These are phyloP conservation scores for Phaeosphaeria sp. DNA, from an alignment of 2,329 filamentous ascomycete genomes.

Conservation along the genomic window DNA sequence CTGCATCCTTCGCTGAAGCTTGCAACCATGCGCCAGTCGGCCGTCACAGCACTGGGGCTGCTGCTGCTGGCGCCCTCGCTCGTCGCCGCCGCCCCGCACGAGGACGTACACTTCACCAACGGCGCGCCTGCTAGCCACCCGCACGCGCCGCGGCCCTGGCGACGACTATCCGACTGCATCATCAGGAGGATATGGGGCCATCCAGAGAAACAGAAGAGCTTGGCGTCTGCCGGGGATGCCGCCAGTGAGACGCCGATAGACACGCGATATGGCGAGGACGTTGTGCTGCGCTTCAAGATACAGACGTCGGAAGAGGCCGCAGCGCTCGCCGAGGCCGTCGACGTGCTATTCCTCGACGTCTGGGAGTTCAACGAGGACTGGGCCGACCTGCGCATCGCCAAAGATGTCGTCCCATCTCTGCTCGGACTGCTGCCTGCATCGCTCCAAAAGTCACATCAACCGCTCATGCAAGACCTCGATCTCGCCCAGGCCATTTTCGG, in stretches of 20 bases:
- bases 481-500: slow-evolving; percentile 78
- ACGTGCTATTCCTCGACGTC: slow-evolving; percentile 82
- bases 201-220: slow-evolving; percentile 24
- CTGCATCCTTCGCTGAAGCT: not conserved
- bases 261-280: slow-evolving; percentile 73
- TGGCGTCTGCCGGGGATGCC: not conserved
- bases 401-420: slow-evolving; percentile 78
- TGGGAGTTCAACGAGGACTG: slow-evolving; percentile 85
- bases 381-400: slow-evolving; percentile 82
- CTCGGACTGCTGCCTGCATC: slow-evolving; percentile 78
- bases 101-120: slow-evolving; percentile 19
- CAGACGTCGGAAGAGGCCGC: slow-evolving; percentile 71
- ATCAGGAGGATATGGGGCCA: slow-evolving; percentile 42
- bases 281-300: slow-evolving; percentile 90
- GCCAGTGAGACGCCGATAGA: slow-evolving; percentile 27
- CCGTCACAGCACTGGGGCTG: slow-evolving; percentile 35
- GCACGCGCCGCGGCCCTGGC: slow-evolving; percentile 42
- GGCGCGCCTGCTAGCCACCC: slow-evolving; percentile 19
- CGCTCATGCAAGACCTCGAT: slow-evolving; percentile 74
- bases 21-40: slow-evolving; percentile 34
- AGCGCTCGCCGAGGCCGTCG: slow-evolving; percentile 74
- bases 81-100: slow-evolving; percentile 41
- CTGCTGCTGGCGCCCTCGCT: slow-evolving; percentile 40
- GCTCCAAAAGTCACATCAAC: slow-evolving; percentile 73
- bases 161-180: slow-evolving; percentile 45